Evolutionary conservation across 345 rosid species (phyloP), one percentile per base, ranked within the genome.

Genomic region (Raphanus raphanistrum): DNA sequence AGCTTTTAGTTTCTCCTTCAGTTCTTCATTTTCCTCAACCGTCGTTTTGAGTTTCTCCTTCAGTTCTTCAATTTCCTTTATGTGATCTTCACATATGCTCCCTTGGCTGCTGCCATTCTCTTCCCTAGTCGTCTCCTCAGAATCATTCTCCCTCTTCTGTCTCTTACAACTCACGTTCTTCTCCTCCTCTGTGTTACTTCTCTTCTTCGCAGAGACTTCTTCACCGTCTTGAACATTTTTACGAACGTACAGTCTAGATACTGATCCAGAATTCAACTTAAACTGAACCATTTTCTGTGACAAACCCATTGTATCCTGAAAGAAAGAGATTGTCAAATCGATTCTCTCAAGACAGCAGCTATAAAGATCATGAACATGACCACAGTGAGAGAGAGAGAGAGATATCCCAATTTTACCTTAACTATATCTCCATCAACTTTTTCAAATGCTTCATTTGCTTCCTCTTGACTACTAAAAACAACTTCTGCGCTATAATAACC

Each of bases 381-480:
- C 36, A 68, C 16, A 28, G 31, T 28, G 31, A 68, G 5, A 48
- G 55, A 68, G 5, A 59, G 41, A 21, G 21, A 21, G 21, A 21
- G 21, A 21, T 27, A 64, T 71, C 59, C n/a, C 25, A 35, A 21
- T 50, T 50, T 15, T 82, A 92, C 97, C 97, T 83, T 87, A 13
- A 75, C 84, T 72, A 78, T 33, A 68, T 52, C 61, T 63, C 88
- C 97, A 45, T 79, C 64, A 13, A 85, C 54, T 62, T 80, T 87
- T 45, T 87, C 85, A 85, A 88, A 95, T 61, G 90, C 93, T 72
- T 67, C 76, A n/a, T 77, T 27, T 29, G 98, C 99, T 74, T 90
- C 91, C 71, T 83, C 83, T 25, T 81, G 72, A 76, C 81, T 84
- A 36, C 69, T 80, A 75, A 92, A 95, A 66, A 79, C 60, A 52